These are phyloP conservation scores for Xylaria multiplex DNA, from an alignment of 2,329 filamentous ascomycete genomes.

Conservation along the genomic window DNA sequence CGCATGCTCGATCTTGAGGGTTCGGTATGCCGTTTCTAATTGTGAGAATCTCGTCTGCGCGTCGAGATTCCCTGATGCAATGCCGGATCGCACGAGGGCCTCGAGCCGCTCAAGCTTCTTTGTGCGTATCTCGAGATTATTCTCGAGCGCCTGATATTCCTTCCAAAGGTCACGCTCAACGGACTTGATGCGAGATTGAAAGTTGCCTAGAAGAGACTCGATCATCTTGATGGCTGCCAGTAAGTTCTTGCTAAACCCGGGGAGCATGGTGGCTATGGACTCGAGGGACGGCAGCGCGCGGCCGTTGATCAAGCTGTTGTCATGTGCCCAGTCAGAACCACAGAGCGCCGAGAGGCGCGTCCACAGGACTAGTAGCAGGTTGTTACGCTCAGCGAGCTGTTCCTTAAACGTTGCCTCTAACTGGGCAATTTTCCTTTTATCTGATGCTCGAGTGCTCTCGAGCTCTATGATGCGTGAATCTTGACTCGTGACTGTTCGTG, in stretches of 20 bases:
- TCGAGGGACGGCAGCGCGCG: slow-evolving; percentile 85
- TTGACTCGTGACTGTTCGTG: slow-evolving; percentile 84
- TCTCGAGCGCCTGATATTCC: slow-evolving; percentile 88
- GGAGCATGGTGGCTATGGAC: slow-evolving; percentile 84
- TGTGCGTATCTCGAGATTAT: slow-evolving; percentile 78
- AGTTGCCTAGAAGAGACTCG: slow-evolving; percentile 80
- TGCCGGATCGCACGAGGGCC: slow-evolving; percentile 74
- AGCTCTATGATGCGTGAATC: slow-evolving; percentile 87
- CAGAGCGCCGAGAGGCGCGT: slow-evolving; percentile 86
- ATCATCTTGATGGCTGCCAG: slow-evolving; percentile 87
- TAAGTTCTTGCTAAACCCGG: slow-evolving; percentile 90
- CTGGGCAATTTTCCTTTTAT: slow-evolving; percentile 78
- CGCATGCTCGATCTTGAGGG: slow-evolving; percentile 72
- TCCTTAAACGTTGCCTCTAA: slow-evolving; percentile 86
- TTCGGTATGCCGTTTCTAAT: slow-evolving; percentile 69
- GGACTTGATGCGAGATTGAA: slow-evolving; percentile 80
- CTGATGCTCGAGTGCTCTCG: slow-evolving; percentile 79
- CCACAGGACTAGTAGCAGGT: slow-evolving; percentile 88
- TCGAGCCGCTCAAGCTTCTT: slow-evolving; percentile 92
- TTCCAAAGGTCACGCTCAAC: slow-evolving; percentile 93
- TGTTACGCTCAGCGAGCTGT: slow-evolving; percentile 89
- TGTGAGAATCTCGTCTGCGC: slow-evolving; percentile 59
- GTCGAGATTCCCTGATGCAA: slow-evolving; percentile 61
- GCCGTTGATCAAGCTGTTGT: slow-evolving; percentile 88
- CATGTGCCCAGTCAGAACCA: slow-evolving; percentile 90